These are phyloP conservation scores for Teunomyces pallodes DNA, from an alignment of 805 yeast species.

Conservation along the genomic window DNA sequence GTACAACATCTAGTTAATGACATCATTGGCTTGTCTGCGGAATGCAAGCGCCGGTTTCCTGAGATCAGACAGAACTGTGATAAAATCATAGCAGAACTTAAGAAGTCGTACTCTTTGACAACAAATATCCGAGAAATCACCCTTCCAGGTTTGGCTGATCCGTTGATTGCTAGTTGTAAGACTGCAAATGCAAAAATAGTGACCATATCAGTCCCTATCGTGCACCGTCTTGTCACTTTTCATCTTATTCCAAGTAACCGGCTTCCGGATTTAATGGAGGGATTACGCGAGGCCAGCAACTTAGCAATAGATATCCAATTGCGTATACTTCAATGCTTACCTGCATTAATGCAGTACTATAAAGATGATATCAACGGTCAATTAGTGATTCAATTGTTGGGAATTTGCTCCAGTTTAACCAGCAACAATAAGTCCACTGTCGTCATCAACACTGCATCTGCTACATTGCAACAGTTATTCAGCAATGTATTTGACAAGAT, in stretches of 20 bases:
- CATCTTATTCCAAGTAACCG: slow-evolving; percentile 53
- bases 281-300: slow-evolving; percentile 70
- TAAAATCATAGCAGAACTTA: slow-evolving; percentile 18
- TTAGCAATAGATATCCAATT: slow-evolving; percentile 81
- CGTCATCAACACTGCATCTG: slow-evolving; percentile 87
- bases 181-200: slow-evolving; percentile 74
- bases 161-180: slow-evolving; percentile 70
- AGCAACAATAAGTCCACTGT: slow-evolving; percentile 66
- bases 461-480: slow-evolving; percentile 84
- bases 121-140: slow-evolving; percentile 26
- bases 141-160: slow-evolving; percentile 33
- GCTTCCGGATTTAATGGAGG: slow-evolving; percentile 57
- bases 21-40: slow-evolving; percentile 57
- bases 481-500: slow-evolving; percentile 66
- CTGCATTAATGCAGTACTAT: slow-evolving; percentile 68
- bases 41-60: slow-evolving; percentile 65
- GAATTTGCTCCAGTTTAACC: slow-evolving; percentile 72
- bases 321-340: slow-evolving; percentile 79
- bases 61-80: slow-evolving; percentile 57
- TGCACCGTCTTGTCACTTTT: slow-evolving; percentile 59
- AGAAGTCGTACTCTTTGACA: slow-evolving; percentile 18
- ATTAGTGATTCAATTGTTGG: slow-evolving; percentile 55
- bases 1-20: slow-evolving; percentile 55
- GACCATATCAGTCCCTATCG: slow-evolving; percentile 66
- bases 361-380: slow-evolving; percentile 52